phyloP scores from a whole-genome alignment of 805 yeast genomes.

The Candida sithepensis region DNA sequence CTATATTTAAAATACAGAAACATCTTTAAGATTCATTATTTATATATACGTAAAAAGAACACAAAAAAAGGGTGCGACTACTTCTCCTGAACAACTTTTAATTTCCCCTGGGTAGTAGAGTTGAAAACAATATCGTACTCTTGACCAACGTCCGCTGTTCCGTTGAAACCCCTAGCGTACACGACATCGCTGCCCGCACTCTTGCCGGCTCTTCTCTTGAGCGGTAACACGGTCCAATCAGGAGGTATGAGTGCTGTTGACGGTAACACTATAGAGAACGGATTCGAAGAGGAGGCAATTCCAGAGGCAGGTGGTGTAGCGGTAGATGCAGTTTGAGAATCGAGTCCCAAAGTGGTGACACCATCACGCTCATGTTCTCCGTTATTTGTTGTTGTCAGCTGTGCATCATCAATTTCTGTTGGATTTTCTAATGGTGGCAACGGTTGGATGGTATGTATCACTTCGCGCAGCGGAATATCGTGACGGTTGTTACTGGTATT shows the following conservation, averaged over 20 bases:
- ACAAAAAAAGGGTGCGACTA: background rate
- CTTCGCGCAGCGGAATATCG: too few species aligned
- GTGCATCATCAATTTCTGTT: too few species aligned
- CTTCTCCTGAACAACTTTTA: constrained; percentile 7
- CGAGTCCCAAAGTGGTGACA: too few species aligned
- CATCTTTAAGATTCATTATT: background rate
- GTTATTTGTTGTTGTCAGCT: background rate
- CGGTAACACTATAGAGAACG: constrained; percentile 16
- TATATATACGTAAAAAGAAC: background rate
- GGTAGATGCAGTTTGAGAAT: too few species aligned
- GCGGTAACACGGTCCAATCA: constrained; percentile 29
- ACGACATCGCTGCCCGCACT: background rate
- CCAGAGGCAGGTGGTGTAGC: background rate
- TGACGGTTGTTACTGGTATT: background rate
- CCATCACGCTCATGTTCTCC: too few species aligned
- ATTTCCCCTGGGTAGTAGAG: constrained; percentile 9
- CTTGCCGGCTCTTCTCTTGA: constrained; percentile 5
- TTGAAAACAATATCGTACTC: constrained; percentile 16
- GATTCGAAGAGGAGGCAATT: too few species aligned
- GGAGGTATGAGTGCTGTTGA: constrained; percentile 27
- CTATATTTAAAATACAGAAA: too few species aligned
- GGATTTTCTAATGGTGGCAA: too few species aligned
- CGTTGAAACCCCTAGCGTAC: background rate
- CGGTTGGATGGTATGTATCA: too few species aligned
- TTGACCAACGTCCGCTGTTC: constrained; percentile 2